Conservation (phyloP, 768 basidiomycete species). For the Suillus plorans region DNA sequence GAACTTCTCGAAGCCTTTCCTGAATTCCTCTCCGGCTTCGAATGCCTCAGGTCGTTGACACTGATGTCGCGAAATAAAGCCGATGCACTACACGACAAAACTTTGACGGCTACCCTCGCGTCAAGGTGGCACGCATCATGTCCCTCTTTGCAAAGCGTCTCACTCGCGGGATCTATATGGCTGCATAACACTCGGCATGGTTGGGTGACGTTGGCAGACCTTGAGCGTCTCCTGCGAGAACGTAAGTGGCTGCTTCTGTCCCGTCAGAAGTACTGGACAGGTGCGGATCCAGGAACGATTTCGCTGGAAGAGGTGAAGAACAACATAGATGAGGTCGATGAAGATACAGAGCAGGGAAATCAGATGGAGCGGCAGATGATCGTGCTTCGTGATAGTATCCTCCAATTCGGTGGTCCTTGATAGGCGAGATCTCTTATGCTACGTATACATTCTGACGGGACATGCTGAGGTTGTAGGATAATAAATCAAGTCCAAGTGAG, state of each 20-base stretch:
- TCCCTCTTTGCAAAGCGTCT: conserved; percentile 23
- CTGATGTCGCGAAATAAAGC: conserved; percentile 23
- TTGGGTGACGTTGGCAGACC: conserved; percentile 22
- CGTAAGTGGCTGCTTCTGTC: conserved; percentile 11
- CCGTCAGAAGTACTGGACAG: conserved; percentile 4
- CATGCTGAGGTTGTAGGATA: background rate
- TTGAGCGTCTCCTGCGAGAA: background rate
- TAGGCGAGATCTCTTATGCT: background rate
- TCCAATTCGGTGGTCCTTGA: background rate
- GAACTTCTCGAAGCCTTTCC: conserved; percentile 22
- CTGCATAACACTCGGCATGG: conserved; percentile 18
- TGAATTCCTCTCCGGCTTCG: conserved; percentile 22
- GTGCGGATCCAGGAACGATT: background rate
- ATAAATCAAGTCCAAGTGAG: background rate
- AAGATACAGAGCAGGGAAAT: background rate
- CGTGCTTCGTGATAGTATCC: background rate
- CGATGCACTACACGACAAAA: conserved; percentile 18
- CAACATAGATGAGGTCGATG: background rate
- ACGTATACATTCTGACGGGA: background rate
- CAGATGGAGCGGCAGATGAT: background rate
- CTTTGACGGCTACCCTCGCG: conserved; percentile 12
- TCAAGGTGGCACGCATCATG: conserved; percentile 22
- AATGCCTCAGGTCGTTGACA: conserved; percentile 19
- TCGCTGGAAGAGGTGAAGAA: background rate
- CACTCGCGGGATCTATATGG: conserved; percentile 19